Percentiles rank a stretch among this genome's conserved stretches.
Conservation (phyloP, 352 stramenopile genomes). For the Phytophthora sansomeana region DNA sequence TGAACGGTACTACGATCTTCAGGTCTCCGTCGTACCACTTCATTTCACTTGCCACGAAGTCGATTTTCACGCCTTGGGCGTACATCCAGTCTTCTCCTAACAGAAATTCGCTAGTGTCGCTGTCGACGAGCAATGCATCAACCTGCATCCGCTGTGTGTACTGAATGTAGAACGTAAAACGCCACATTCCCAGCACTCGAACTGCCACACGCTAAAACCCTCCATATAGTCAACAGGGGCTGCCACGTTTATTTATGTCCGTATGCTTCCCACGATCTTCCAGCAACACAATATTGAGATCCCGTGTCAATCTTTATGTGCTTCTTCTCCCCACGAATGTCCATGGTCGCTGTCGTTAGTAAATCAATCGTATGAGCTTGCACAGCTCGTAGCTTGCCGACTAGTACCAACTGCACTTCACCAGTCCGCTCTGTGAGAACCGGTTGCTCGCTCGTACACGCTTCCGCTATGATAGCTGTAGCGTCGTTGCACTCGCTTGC, state of each 20-base stretch:
- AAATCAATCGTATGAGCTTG: neutral
- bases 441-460: no score
- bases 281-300: neutral
- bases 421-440: neutral
- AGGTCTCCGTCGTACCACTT: slow-evolving; percentile 4
- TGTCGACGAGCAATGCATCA: neutral
- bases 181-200: neutral
- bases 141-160: slow-evolving; percentile 1
- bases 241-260: no score
- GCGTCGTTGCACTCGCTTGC: no score
- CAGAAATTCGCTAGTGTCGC: neutral
- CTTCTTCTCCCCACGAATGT: neutral
- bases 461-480: no score
- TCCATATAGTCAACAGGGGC: no score
- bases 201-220: neutral
- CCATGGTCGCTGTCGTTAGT: neutral
- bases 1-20: slow-evolving; percentile 5
- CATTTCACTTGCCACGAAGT: slow-evolving; percentile 4
- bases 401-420: neutral
- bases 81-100: slow-evolving; percentile 13
- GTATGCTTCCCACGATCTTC: neutral
- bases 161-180: neutral
- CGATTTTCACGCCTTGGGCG: neutral
- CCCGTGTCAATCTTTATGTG: neutral
- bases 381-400: neutral